A percentile compares a stretch with the other conserved stretches of the same genome.
Conservation (phyloP, 352 stramenopile genomes). For the Thraustochytrium sp. region DNA sequence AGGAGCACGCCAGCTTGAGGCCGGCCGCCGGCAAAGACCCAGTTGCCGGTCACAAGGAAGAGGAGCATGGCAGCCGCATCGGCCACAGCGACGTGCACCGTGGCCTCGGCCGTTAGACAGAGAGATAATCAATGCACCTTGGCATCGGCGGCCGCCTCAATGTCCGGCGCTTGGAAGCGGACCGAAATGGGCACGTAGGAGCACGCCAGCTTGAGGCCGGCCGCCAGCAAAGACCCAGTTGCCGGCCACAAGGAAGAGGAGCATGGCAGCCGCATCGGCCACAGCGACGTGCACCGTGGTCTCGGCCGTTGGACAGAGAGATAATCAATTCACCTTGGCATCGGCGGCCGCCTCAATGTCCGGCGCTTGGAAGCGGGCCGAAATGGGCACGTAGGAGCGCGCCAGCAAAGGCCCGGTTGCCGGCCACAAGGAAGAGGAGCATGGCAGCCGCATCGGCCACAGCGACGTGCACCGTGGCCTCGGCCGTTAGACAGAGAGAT, state of each 20-base stretch:
- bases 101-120: too few species aligned
- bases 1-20: not conserved
- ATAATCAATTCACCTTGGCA: too few species aligned
- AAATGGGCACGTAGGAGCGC: not conserved
- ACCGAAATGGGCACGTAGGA: conserved; percentile 28
- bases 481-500: too few species aligned
- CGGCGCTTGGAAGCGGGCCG: too few species aligned
- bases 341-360: too few species aligned
- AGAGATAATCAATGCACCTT: not conserved
- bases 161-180: not conserved
- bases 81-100: not conserved
- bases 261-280: conserved; percentile 22
- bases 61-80: not conserved
- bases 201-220: not conserved
- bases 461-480: not conserved
- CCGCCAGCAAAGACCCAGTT: conserved; percentile 33
- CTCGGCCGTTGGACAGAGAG: too few species aligned
- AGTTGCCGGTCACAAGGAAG: not conserved
- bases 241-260: conserved; percentile 24
- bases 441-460: not conserved
- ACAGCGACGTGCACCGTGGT: conserved; percentile 30
- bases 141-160: not conserved
- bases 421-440: not conserved
- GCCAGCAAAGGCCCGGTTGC: not conserved
- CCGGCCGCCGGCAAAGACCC: not conserved